Base-by-base conservation (phyloP, 805 yeast genomes). In the Saturnispora dispora region DNA sequence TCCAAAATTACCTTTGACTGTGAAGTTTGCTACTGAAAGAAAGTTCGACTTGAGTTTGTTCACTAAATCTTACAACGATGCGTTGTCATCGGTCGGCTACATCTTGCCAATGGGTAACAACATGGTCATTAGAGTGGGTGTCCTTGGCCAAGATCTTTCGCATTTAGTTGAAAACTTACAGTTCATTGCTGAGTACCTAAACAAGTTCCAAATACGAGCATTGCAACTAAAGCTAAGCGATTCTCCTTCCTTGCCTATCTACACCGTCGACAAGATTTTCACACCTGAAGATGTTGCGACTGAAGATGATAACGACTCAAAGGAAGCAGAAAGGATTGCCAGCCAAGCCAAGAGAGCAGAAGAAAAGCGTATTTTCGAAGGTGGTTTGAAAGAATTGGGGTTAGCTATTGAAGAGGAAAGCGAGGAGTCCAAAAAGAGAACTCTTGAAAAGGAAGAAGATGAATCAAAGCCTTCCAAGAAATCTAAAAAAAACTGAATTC, bases 211-310 rank as follows among this genome's bases (percentile, higher is more conserved):
- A 40, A 75, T 79, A 63, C 84, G 81, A 68, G 77, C 78, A 37
- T 70, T 83, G 33, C 79, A 77, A 61, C 64, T 86, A 55, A 88
- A 88, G 71, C 75, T 91, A 11, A 70, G 73, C 52, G 66, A 69
- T 41, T 87, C 96, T 20, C 96, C 96, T 20, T 78, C 90, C 8
- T 72, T 93, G 60, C 98, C 99, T 44, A 72, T 93, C 53, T 93
- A 73, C 68, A 79, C 82, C 62, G 73, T 84, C 45, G 83, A 84
- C 30, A 74, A 73, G 56, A 63, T 83, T 48, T 76, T 67, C 62
- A 60, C 63, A 36, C 52, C 77, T 23, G 70, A 68, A 40, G 87
- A 82, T 60, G 68, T 78, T 40, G 65, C 68, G 8, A 69, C 66
- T 11, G 72, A 66, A 18, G 56, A 57, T 18, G 57, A 51, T 3